Evolutionary conservation across 805 yeast genomes (phyloP), one percentile per base, ranked within the genome.

Genomic region (Lipomyces yamanashiensis): DNA sequence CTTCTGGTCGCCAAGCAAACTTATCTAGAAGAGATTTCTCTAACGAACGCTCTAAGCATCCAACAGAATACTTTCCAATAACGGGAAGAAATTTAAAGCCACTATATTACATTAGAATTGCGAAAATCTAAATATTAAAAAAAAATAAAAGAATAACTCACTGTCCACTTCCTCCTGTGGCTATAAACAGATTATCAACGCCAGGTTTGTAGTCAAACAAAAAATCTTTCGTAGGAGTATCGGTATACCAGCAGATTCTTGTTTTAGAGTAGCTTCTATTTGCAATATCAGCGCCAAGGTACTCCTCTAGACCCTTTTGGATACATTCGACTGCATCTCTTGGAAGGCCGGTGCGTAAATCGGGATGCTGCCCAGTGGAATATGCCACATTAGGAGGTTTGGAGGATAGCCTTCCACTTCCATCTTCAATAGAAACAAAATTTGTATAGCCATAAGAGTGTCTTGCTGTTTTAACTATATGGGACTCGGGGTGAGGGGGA

Each of bases 231-330:
- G 75, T 71, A 19, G 74, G 74, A 2, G 78, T 70, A 59, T 76
- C 78, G 4, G 76, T 75, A 59, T 75, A 76, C 79, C 79, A 81
- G 62, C 80, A 77, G 60, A 76, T 80, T 59, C 78, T 81, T 17
- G 77, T 79, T 2, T 74, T 57, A 19, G 49, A 61, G 48, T 40
- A 61, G 13, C 10, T 49, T 34, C 68, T 33, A 7, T 21, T 4
- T 12, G 66, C 68, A 19, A 66, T 61, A 17, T 62, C 61, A 1
- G 28, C 21, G 21, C 68, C 68, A 12, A 65, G 33, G 45, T 45
- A 62, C 33, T 62, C 54, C 6, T 36, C 44, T 8, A 63, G 44
- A 7, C 68, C 68, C 3, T 15, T n/a, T 13, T 52, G 15, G 5
- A 65, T 41, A 40, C 67, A 65, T 7, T 64, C 64, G 2, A 28